These are phyloP conservation scores for Neospora caninum DNA, from an alignment of 169 alveolate species.

Conservation along the genomic window DNA sequence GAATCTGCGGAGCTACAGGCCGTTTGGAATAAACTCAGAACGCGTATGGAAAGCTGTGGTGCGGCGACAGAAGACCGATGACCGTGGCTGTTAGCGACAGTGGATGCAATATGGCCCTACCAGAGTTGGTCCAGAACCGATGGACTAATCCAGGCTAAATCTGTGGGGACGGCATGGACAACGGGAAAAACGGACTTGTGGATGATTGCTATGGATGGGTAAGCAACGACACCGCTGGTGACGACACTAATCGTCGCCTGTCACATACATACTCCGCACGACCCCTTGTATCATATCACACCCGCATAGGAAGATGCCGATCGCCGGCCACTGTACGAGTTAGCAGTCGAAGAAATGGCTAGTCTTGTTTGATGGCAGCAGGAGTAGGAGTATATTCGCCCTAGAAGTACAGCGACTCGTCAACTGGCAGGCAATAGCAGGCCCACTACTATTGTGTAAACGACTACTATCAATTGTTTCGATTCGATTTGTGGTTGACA, in stretches of 20 bases:
- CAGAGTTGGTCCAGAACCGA: constrained; percentile 64
- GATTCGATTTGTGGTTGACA: too few relatives aligned
- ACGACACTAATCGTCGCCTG: not conserved
- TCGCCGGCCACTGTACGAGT: not conserved
- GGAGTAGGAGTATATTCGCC: too few relatives aligned
- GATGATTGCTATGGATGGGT: constrained; percentile 75
- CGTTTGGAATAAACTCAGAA: not conserved
- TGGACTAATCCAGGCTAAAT: constrained; percentile 74
- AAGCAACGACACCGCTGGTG: constrained; percentile 38
- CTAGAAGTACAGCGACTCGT: too few relatives aligned
- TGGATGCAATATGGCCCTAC: constrained; percentile 58
- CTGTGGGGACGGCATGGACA: constrained; percentile 74
- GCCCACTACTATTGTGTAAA: too few relatives aligned
- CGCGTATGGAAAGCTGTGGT: not conserved
- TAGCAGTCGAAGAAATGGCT: not conserved
- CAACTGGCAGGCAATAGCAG: too few relatives aligned
- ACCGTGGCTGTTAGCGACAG: constrained; percentile 30
- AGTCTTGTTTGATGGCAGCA: not conserved
- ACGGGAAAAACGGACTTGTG: constrained; percentile 73
- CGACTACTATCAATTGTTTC: too few relatives aligned
- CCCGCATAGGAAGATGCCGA: not conserved
- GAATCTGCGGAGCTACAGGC: not conserved
- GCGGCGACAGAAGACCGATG: constrained; percentile 13
- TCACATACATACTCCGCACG: not conserved
- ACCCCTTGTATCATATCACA: not conserved